A percentile compares a stretch with the other conserved stretches of the same genome.
Conservation (phyloP, 164 flowering plant genomes). For the Magnolia changhungtana region DNA sequence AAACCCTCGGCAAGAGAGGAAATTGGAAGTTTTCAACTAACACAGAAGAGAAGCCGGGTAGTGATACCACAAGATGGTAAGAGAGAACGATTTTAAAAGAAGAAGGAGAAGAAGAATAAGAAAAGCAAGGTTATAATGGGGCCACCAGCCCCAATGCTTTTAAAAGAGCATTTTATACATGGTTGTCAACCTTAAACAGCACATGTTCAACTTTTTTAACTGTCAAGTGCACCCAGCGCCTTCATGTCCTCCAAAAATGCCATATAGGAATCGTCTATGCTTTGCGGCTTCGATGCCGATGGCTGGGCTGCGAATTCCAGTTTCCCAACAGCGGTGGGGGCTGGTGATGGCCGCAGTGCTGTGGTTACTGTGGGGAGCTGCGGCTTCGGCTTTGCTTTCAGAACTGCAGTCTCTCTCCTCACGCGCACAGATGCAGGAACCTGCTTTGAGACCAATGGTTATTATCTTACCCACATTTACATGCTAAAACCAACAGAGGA, state of each 20-base stretch:
- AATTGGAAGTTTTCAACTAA: background rate
- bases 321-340: conserved; percentile 35
- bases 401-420: conserved; percentile 67
- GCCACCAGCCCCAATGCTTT: background rate
- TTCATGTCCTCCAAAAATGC: conserved; percentile 99
- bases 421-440: conserved; percentile 99
- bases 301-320: conserved; percentile 36
- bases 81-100: background rate
- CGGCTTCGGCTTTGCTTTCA: conserved; percentile 71
- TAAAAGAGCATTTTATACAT: background rate
- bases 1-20: background rate
- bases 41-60: background rate
- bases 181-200: background rate
- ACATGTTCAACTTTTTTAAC: conserved; percentile 20
- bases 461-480: background rate
- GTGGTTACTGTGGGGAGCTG: conserved; percentile 22
- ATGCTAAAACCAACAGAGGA: background rate
- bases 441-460: conserved; percentile 28
- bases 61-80: background rate
- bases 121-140: background rate
- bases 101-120: no score
- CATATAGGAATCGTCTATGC: conserved; percentile 88
- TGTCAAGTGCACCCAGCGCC: conserved; percentile 92
- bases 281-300: conserved; percentile 56
- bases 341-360: conserved; percentile 29